These are phyloP conservation scores for Chalciporus pseudorubinellus DNA, from an alignment of 768 basidiomycete species.

Conservation along the genomic window DNA sequence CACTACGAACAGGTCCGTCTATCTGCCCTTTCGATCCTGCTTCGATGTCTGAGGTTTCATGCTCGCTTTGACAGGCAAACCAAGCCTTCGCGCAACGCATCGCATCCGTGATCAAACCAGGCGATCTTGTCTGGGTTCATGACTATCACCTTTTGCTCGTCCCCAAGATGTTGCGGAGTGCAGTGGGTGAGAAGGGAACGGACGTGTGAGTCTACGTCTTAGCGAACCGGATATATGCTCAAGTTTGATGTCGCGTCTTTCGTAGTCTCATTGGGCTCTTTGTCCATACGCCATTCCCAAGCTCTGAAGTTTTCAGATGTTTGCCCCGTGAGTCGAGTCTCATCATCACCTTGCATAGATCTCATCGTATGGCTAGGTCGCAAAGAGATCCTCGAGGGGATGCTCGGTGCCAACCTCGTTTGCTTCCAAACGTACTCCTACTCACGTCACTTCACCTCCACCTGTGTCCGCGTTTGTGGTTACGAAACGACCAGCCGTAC, in stretches of 20 bases:
- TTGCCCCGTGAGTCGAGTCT: slow-evolving; percentile 64
- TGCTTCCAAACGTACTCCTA: slow-evolving; percentile 99
- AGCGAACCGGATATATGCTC: background rate
- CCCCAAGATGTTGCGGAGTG: slow-evolving; percentile 77
- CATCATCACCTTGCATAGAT: background rate
- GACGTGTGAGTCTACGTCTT: slow-evolving; percentile 21
- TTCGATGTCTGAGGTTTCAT: slow-evolving; percentile 1
- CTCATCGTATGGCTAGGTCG: slow-evolving; percentile 48
- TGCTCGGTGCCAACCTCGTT: slow-evolving; percentile 95
- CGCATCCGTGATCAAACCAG: slow-evolving; percentile 72
- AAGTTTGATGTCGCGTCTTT: background rate
- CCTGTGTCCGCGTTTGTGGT: slow-evolving; percentile 94
- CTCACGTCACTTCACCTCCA: slow-evolving; percentile 90
- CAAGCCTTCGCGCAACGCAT: slow-evolving; percentile 75
- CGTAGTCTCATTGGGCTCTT: slow-evolving; percentile 76
- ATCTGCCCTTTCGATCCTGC: background rate
- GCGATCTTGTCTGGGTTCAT: slow-evolving; percentile 93
- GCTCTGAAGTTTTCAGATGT: slow-evolving; percentile 93
- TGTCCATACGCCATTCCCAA: slow-evolving; percentile 97
- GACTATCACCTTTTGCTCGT: slow-evolving; percentile 96
- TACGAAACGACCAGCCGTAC: slow-evolving; percentile 66
- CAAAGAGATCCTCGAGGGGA: slow-evolving; percentile 93
- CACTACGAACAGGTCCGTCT: slow-evolving; percentile 28
- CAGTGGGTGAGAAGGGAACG: slow-evolving; percentile 39
- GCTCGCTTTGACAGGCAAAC: slow-evolving; percentile 60